Base-by-base conservation (phyloP, 208 protist species). In the Herpetomonas tarakana region DNA sequence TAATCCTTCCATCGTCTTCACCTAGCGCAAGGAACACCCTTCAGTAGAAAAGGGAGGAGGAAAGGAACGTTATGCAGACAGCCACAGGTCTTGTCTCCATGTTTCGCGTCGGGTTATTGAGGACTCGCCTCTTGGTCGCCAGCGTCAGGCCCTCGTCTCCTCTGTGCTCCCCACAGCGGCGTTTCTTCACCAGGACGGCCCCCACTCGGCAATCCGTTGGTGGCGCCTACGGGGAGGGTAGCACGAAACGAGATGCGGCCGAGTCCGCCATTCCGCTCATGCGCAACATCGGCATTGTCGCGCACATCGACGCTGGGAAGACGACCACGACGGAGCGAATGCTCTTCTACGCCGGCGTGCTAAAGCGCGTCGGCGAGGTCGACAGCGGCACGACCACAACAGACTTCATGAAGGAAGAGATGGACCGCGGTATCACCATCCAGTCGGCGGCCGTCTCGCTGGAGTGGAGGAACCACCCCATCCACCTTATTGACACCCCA, bases 401-500 rank as follows among this genome's bases (percentile, higher is more conserved):
- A 24, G 97, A 99, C 76, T 98, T 94, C 68, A 97, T 99, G 89
- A 81, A 94, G 52, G 80, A 98, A 70, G 97, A 99, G 77, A 81
- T 91, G 68, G 93, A 98, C 52, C 82, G 97, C 27, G 97, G 97
- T 19, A 99, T 99, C 62, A 99, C 97, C 0, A 98, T 99, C 55
- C 86, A 93, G 61, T 92, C 96, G 27, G 96, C 97, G 3, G 93
- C 94, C 0, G 94, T 97, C 19, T 91, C 92, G 16, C 84, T 98
- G 16, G 52, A 51, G 27, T 99, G 97, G 97, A 63, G 53, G 18
- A 69, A 76, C 4, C 67, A 95, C 59, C 28, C 56, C 56, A 88
- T 98, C 44, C 96, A 98, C 68, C 68, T 99, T 0, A 98, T 99
- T 53, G 97, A 99, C 83, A 98, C 97, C 0, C 97, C 97, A 1